Base-by-base conservation (phyloP, 2,329 filamentous ascomycete genomes). In the Diaporthe caulivora region DNA sequence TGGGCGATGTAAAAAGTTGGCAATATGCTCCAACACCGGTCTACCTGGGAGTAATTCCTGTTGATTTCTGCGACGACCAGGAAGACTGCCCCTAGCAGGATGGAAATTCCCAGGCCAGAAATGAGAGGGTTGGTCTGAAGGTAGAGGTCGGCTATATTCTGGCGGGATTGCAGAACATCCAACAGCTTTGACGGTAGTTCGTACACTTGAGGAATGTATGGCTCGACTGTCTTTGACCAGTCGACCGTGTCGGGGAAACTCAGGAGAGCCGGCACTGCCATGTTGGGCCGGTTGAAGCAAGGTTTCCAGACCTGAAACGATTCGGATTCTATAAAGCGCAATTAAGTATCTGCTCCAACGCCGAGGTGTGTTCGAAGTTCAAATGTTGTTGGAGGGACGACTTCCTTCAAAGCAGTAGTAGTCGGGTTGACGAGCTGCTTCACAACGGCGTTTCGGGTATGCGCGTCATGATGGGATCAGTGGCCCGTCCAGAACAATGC, bases 11-110 rank as follows among this genome's bases (percentile, higher is more conserved):
- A 98, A 67, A 98, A 80, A 10, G 94, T 92, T 1, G 97, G 97
- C 67, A 99, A 84, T 75, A 99, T 87, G 80, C 94, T 97, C 97
- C 97, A 99, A 78, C 93, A 85, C 64, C 97, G 91, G 82, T 99
- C 97, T 54, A 99, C 92, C 84, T 99, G 97, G n/a, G 95, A 98
- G 82, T 95, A 98, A 83, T 99, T 99, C 79, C 89, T 90, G 84
- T 97, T 98, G 84, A 95, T 84, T 83, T 98, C 96, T 1, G 95
- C 94, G 7, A 91, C 86, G 42, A 96, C 80, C 31, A 98, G 85
- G 78, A 97, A 93, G 37, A 97, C 79, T 7, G 88, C 88, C 1
- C 91, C 91, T n/a, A 97, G 82, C 53, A 91, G 87, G 24, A 97
- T 78, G 3, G 94, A 93, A 70, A 94, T 89, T 0, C 91, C 92